These are phyloP conservation scores for Blastosporella zonata DNA, from an alignment of 1,284 basidiomycete genomes.

Conservation along the genomic window DNA sequence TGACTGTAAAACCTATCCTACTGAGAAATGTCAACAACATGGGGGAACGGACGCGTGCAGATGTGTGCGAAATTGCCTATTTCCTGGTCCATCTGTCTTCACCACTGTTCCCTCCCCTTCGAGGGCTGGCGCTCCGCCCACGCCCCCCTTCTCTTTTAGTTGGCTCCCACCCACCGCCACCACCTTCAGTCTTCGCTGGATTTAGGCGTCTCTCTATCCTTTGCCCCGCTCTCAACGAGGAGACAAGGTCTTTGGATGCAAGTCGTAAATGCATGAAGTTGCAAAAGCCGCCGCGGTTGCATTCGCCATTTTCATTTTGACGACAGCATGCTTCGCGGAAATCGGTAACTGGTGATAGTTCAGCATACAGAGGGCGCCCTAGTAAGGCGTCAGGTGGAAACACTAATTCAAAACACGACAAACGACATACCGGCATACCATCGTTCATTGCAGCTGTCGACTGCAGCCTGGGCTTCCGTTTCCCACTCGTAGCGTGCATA, in stretches of 20 bases:
- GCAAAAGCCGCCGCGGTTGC: conserved; percentile 94
- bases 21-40: conserved; percentile 3
- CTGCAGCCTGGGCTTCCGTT: conserved; percentile 92
- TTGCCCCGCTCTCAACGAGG: conserved; percentile 79
- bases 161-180: conserved; percentile 81
- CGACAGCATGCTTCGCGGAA: conserved; percentile 99
- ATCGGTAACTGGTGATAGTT: conserved; percentile 97
- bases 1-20: conserved; percentile 1
- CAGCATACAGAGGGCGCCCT: conserved; percentile 97
- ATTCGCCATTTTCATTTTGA: conserved; percentile 97
- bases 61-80: conserved; percentile 26
- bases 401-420: conserved; percentile 8
- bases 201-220: conserved; percentile 76
- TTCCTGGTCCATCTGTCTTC: conserved; percentile 78
- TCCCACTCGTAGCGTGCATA: conserved; percentile 99
- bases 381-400: conserved; percentile 12
- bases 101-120: conserved; percentile 58
- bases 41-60: neutral
- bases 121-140: conserved; percentile 72
- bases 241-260: conserved; percentile 79
- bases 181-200: conserved; percentile 56
- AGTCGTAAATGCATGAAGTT: conserved; percentile 98
- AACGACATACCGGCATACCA: conserved; percentile 91
- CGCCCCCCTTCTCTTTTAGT: conserved; percentile 59
- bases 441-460: conserved; percentile 90